Base-by-base conservation (phyloP, 2,329 filamentous ascomycete species). In the Fusarium circinatum region DNA sequence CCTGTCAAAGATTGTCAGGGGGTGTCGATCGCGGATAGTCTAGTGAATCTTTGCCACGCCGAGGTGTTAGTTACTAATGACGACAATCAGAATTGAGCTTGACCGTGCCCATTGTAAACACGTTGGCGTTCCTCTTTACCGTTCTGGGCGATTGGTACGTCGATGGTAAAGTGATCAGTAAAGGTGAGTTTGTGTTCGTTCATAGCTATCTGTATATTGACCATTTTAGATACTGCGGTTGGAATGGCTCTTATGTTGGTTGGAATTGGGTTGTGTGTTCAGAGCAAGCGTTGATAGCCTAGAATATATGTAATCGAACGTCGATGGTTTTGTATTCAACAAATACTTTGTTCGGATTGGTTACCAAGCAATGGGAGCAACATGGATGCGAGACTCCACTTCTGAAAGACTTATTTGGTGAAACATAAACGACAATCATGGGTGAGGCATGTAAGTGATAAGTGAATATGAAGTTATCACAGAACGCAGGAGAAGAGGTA, bases 121-220 rank as follows among this genome's bases (percentile, higher is more conserved):
- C 95, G 0, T 85, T 97, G 79, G 96, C 96, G 1, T 98, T 98
- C 77, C 83, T 98, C n/a, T 98, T 98, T 79, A 98, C 96, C 0
- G 95, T 98, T 5, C 79, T 98, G 18, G 96, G 95, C 2, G 96
- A 98, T 77, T 98, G 95, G 95, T 97, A 92, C 86, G 94, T 96
- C 2, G 96, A 98, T 78, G 91, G 91, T 69, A 98, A 98, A 82
- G 93, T 95, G 4, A 97, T 98, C 70, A 93, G 91, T 75, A 89
- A 90, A 86, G 90, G 94, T 95, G 84, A 79, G 88, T 22, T 42
- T 32, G n/a, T 32, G 18, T 45, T 30, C 8, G 20, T 26, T 22
- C 14, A 28, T 20, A 20, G 7, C 24, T 24, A 17, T 57, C 47
- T 52, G 28, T 22, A 24, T 55, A 42, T 52, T 65, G 56, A 62